Evolutionary conservation across 129 eudicot genomes (phyloP), one percentile per base, ranked within the genome.

Genomic region (Flaveria brownii): DNA sequence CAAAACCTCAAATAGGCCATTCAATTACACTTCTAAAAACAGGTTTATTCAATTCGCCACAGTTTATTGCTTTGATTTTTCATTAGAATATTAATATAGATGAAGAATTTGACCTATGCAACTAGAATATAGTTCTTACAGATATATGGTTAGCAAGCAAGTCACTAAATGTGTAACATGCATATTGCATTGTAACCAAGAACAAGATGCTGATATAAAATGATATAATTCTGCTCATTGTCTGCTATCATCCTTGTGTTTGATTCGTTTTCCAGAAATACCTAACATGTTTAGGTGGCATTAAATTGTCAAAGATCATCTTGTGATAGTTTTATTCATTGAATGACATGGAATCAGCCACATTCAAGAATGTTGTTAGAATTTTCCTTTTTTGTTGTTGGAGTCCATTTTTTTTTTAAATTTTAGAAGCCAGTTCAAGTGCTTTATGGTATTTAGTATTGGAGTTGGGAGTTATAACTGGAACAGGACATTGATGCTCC

Each of bases 51-150:
- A 14, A 33, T 47, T 43, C 13, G 8, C 47, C n/a, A 26, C 42
- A 14, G 22, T 61, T 11, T 17, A 56, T 57, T 57, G 61, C 62
- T 75, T 62, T 75, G 71, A 23, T 62, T 61, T 36, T 75, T 47
- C 49, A 62, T 28, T 49, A 75, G 61, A 22, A 46, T 61, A 78
- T 15, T 9, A 57, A 43, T 33, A 45, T 16, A 68, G 28, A 42
- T 52, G 77, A 41, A 63, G 68, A 64, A 17, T 54, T 55, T 72
- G 16, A 64, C 17, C 46, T 36, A 16, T 36, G 70, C 42, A 39
- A 68, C 17, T 42, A 45, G 72, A 25, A 49, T 68, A 13, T 33
- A 47, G 71, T 70, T 45, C 25, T 30, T 71, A 64, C 20, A 64
- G 45, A 25, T 43, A 23, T 60, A 23, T 43, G 46, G 14, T 59